Evolutionary conservation across 176 grass and related monocot genomes (phyloP).

Genomic region (Avena eriantha): DNA sequence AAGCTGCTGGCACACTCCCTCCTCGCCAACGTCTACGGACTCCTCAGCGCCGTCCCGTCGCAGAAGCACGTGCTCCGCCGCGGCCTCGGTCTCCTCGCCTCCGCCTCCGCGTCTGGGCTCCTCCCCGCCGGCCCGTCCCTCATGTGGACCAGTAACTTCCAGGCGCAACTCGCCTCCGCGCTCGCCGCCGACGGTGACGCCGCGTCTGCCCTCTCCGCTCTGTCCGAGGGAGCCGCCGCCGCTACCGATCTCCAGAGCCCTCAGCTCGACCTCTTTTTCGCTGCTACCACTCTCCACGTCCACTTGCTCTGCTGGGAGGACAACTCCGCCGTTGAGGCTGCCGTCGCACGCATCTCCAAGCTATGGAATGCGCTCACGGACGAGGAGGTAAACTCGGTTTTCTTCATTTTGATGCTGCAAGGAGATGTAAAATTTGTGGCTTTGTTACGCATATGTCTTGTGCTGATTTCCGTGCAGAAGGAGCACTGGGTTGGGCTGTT

Average conservation of each 20-base stretch:
- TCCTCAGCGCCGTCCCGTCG: conserved; percentile 64
- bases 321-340: conserved; percentile 51
- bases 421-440: background rate
- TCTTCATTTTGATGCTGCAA: background rate
- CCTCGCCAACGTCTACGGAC: conserved; percentile 65
- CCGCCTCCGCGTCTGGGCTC: conserved; percentile 38
- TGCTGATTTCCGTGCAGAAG: conserved; percentile 56
- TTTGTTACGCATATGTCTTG: background rate
- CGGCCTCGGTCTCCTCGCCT: conserved; percentile 61
- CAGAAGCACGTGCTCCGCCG: conserved; percentile 79
- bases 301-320: conserved; percentile 89
- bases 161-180: conserved; percentile 85
- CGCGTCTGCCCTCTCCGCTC: conserved; percentile 63
- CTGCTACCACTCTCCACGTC: conserved; percentile 77
- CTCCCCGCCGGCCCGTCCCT: conserved; percentile 47
- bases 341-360: conserved; percentile 44
- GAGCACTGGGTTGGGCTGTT: conserved; percentile 78
- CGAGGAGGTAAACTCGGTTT: conserved; percentile 54
- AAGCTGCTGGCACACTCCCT: conserved; percentile 86
- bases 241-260: conserved; percentile 65
- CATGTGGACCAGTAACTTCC: conserved; percentile 85
- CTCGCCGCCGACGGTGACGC: conserved; percentile 74
- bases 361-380: conserved; percentile 72
- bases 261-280: conserved; percentile 95
- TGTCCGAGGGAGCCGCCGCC: conserved; percentile 52